A percentile compares a stretch with the other conserved stretches of the same genome.
Conservation (phyloP, 202 grass and related monocot genomes). For the Schoenoplectus tabernaemontani region DNA sequence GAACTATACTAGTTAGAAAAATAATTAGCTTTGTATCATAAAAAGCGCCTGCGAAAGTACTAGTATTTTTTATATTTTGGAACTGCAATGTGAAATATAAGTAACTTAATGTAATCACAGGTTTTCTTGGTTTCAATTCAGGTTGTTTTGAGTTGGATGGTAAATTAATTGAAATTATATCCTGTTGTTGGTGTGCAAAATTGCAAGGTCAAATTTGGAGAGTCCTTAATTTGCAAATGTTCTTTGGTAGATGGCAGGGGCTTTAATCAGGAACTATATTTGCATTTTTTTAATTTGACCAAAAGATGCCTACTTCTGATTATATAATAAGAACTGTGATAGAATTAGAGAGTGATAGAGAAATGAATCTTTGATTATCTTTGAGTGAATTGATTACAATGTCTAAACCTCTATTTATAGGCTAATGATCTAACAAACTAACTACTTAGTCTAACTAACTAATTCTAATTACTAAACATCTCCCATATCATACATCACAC, state of each 20-base stretch:
- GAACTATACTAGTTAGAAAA: conserved; percentile 25
- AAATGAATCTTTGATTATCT: no score
- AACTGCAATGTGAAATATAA: neutral
- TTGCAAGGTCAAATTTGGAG: neutral
- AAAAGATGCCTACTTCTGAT: neutral
- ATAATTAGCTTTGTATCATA: neutral
- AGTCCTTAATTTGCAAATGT: neutral
- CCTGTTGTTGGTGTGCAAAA: neutral
- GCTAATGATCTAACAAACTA: no score
- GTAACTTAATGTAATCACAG: neutral
- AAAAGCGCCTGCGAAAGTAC: neutral
- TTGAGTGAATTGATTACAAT: no score
- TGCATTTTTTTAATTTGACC: neutral
- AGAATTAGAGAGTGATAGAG: no score
- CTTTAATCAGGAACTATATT: neutral
- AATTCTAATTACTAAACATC: no score
- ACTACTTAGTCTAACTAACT: no score
- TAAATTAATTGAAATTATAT: neutral
- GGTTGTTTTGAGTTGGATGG: neutral
- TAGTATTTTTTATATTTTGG: neutral
- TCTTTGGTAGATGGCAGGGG: neutral
- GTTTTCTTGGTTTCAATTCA: neutral
- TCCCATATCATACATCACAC: no score
- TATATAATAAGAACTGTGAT: no score
- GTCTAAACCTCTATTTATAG: no score